phyloP scores from a whole-genome alignment of 345 rosid genomes.

The Viola odorata region DNA sequence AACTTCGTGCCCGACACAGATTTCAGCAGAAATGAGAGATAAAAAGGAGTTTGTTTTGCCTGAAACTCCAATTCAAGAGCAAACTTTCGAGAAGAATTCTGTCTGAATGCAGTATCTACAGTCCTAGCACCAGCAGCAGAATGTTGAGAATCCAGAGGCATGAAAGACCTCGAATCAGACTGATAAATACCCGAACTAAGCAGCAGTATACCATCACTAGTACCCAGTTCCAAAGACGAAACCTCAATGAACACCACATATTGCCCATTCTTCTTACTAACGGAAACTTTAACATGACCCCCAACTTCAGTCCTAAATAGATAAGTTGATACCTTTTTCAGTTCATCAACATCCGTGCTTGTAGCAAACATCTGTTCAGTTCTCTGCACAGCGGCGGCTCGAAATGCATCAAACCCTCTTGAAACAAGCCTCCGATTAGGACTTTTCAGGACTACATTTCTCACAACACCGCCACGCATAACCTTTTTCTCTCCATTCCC shows the following conservation, averaged over 20 bases:
- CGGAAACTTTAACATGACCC: constrained; percentile 57
- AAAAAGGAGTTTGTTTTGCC: constrained; percentile 57
- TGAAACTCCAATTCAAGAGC: constrained; percentile 65
- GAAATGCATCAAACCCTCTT: constrained; percentile 42
- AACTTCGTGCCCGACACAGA: constrained; percentile 21
- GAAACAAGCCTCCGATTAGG: constrained; percentile 17
- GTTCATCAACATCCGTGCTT: constrained; percentile 30
- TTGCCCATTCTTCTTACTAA: constrained; percentile 45
- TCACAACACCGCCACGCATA: constrained; percentile 19
- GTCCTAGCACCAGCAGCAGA: constrained; percentile 32
- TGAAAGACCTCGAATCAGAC: constrained; percentile 53
- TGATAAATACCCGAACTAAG: constrained; percentile 66
- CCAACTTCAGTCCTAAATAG: constrained; percentile 68
- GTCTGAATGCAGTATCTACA: constrained; percentile 41
- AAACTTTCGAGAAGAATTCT: constrained; percentile 34
- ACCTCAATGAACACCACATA: constrained; percentile 54
- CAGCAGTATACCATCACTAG: constrained; percentile 33
- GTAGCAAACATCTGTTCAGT: constrained; percentile 32
- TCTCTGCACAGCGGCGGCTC: constrained; percentile 34
- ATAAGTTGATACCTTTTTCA: constrained; percentile 41
- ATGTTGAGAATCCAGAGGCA: constrained; percentile 40
- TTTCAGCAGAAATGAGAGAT: constrained; percentile 70
- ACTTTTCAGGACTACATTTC: constrained; percentile 8
- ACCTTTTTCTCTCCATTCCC: constrained; percentile 21
- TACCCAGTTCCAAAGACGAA: constrained; percentile 39